Evolutionary conservation across 352 stramenopile genomes (phyloP), one percentile per base, ranked within the genome.

Genomic region (Globisporangium nunn): DNA sequence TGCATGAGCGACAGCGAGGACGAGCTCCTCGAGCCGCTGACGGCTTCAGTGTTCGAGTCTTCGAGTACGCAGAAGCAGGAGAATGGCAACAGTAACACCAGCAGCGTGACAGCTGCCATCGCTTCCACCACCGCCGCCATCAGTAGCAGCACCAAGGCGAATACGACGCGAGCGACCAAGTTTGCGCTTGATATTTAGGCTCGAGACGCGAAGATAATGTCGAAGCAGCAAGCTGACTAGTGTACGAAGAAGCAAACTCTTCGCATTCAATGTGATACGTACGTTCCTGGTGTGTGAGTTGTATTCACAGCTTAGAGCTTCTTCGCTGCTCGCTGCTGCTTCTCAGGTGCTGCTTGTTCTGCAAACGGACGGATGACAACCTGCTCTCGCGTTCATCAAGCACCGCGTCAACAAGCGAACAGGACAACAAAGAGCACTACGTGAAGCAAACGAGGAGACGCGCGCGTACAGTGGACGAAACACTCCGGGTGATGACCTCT

Each of bases 1-100:
- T 47, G 57, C 56, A 91, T 93, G 83, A 93, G 83, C 52, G 83
- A 93, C 63, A 91, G 81, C 30, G 83, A 93, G 61, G 83, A 93
- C 52, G 83, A 93, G 56, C 41, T 81, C 1, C 43, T 93, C 17
- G 83, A 93, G 53, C 71, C 71, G 11, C 59, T 89, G 35, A 82
- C 71, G 15, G 72, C 77, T 0, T 71, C 71, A 0, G 75, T 91
- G 18, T 79, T 78, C 37, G 81, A 91, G 44, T 61, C 54, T 3
- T 18, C 64, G 17, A 54, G 66, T 12, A 48, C 54, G n/a, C 71
- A 66, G 37, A 91, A 87, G 45, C 31, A 59, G 0, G 48, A 58
- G 43, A 73, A 31, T 8, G 54, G 57, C 4, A 43, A 4, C 11
- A 12, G 8, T 5, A 10, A 2, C 37, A 66, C 54, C 52, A 62